phyloP scores from a whole-genome alignment of 2,329 filamentous ascomycete genomes.

The Ophiocordyceps robertsii region DNA sequence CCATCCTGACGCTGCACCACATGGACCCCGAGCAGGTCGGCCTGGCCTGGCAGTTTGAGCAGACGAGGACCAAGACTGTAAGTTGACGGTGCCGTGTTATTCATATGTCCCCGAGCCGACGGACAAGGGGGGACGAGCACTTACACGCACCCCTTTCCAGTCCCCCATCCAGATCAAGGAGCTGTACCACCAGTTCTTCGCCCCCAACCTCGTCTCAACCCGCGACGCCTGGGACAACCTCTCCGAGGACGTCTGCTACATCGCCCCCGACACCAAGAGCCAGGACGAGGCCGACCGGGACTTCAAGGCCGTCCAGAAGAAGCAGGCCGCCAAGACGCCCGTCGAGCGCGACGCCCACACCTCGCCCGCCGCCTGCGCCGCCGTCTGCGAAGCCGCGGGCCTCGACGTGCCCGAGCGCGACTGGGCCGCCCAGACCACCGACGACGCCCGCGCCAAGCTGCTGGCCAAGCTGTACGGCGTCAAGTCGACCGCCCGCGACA shows the following conservation, averaged over 20 bases:
- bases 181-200: slow-evolving; percentile 34
- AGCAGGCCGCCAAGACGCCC: slow-evolving; percentile 23
- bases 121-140: too few species aligned
- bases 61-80: slow-evolving; percentile 29
- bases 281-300: slow-evolving; percentile 16
- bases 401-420: slow-evolving; percentile 22
- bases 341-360: slow-evolving; percentile 31
- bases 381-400: slow-evolving; percentile 30
- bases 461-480: slow-evolving; percentile 13
- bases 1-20: slow-evolving; percentile 43
- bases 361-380: slow-evolving; percentile 31
- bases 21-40: slow-evolving; percentile 38
- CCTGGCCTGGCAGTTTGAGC: slow-evolving; percentile 38
- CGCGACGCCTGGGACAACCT: slow-evolving; percentile 40
- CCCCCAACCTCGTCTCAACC: slow-evolving; percentile 24
- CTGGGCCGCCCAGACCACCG: slow-evolving; percentile 13
- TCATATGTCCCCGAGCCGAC: too few species aligned
- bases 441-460: slow-evolving; percentile 13
- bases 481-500: slow-evolving; percentile 2
- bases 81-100: slow-evolving; percentile 10
- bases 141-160: slow-evolving; percentile 11
- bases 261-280: slow-evolving; percentile 23
- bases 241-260: slow-evolving; percentile 32
- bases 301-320: slow-evolving; percentile 18
- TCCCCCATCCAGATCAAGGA: slow-evolving; percentile 31